phyloP scores from a whole-genome alignment of 176 grass and related monocot genomes.

The Aegilops sharonensis region DNA sequence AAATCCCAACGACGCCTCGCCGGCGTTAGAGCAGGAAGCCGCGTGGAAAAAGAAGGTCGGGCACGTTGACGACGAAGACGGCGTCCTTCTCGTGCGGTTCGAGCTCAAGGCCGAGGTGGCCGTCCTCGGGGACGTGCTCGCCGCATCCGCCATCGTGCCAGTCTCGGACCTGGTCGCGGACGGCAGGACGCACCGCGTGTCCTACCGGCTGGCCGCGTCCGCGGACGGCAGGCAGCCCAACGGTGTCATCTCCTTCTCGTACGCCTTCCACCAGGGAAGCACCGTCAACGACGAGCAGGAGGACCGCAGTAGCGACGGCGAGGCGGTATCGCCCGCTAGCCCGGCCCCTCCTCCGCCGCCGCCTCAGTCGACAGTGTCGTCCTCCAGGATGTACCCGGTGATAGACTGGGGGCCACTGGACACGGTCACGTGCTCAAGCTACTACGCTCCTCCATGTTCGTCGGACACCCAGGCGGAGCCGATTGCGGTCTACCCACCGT shows the following conservation, averaged over 20 bases:
- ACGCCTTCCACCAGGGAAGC: slow-evolving; percentile 5
- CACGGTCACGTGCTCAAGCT: background rate
- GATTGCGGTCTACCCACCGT: background rate
- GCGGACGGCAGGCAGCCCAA: slow-evolving; percentile 45
- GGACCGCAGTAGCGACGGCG: background rate
- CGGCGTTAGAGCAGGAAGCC: background rate
- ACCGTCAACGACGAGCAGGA: background rate
- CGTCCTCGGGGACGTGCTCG: slow-evolving; percentile 45
- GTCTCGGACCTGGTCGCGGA: slow-evolving; percentile 43
- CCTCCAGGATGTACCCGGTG: slow-evolving; percentile 36
- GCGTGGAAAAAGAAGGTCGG: background rate
- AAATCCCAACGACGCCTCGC: background rate
- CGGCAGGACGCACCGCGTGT: slow-evolving; percentile 38
- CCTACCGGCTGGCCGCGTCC: slow-evolving; percentile 37
- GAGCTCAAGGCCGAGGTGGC: slow-evolving; percentile 57
- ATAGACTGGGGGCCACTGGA: slow-evolving; percentile 31
- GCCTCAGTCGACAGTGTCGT: background rate
- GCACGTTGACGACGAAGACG: background rate
- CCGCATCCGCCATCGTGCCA: slow-evolving; percentile 50
- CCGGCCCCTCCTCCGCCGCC: background rate
- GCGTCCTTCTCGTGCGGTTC: slow-evolving; percentile 38
- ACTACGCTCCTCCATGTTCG: background rate
- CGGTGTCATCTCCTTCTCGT: slow-evolving; percentile 58
- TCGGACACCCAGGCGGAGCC: background rate
- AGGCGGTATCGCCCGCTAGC: background rate